phyloP scores from a whole-genome alignment of 2,329 filamentous ascomycete genomes.

The Aspergillus viridinutans region DNA sequence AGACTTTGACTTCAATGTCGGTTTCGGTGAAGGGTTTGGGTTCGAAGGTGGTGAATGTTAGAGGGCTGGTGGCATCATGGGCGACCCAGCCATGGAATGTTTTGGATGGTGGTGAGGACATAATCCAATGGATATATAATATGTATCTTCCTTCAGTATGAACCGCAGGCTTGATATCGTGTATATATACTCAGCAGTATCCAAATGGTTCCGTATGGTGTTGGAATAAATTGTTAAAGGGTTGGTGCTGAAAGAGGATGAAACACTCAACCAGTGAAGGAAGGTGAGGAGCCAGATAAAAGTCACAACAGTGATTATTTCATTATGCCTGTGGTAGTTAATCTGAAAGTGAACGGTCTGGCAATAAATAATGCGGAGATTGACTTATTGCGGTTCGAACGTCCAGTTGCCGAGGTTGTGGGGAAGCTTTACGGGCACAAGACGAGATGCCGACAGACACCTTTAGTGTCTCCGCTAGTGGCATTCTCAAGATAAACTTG shows the following conservation, averaged over 20 bases:
- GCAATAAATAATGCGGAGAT: slow-evolving; percentile 10
- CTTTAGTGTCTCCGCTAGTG: no score
- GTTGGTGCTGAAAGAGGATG: background rate
- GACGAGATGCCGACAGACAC: background rate
- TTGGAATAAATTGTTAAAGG: no score
- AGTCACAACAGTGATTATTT: background rate
- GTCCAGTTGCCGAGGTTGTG: slow-evolving; percentile 14
- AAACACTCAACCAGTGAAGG: no score
- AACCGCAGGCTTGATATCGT: no score
- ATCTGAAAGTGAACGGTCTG: background rate
- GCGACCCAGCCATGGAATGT: slow-evolving; percentile 40
- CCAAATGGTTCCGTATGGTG: background rate
- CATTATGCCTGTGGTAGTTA: background rate
- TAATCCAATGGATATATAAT: background rate
- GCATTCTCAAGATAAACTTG: background rate
- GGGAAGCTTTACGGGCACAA: background rate
- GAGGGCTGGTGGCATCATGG: slow-evolving; percentile 27
- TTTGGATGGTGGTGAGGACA: slow-evolving; percentile 19
- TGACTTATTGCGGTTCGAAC: background rate
- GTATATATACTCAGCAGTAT: background rate
- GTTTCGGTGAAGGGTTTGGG: slow-evolving; percentile 50
- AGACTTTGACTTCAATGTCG: slow-evolving; percentile 64
- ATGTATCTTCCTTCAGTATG: no score
- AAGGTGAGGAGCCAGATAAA: background rate
- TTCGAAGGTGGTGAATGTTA: slow-evolving; percentile 33